Conservation (phyloP, 1,284 basidiomycete species). For the Moniliophthora roreri region DNA sequence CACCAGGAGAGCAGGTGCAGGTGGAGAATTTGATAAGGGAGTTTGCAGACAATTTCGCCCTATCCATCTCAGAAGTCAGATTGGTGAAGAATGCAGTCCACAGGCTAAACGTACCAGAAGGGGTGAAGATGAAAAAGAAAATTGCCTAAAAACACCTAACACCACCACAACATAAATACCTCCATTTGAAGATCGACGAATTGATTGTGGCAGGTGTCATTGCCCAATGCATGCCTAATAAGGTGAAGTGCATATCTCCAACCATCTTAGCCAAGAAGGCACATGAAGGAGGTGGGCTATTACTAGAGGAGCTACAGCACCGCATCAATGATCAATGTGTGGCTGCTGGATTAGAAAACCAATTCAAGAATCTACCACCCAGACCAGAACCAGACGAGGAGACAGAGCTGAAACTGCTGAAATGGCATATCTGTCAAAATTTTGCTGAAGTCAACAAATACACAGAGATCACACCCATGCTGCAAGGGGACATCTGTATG, state of each 20-base stretch:
- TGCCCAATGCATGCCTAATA: constrained; percentile 14
- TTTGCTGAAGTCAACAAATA: constrained; percentile 33
- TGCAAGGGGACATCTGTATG: constrained; percentile 31
- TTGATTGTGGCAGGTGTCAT: constrained; percentile 9
- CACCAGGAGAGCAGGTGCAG: background rate
- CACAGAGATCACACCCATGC: constrained; percentile 33
- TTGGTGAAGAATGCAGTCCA: constrained; percentile 10
- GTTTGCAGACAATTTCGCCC: constrained; percentile 16
- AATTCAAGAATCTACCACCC: constrained; percentile 13
- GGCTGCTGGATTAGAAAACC: constrained; percentile 10
- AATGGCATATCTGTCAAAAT: constrained; percentile 35
- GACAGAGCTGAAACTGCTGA: background rate
- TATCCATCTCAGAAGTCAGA: constrained; percentile 13
- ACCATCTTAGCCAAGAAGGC: constrained; percentile 20
- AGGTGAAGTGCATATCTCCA: constrained; percentile 20
- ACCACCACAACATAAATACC: background rate
- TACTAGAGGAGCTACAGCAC: constrained; percentile 19
- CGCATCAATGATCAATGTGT: constrained; percentile 20
- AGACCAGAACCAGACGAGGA: background rate
- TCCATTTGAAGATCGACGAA: constrained; percentile 27
- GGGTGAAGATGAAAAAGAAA: background rate
- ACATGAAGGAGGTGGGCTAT: constrained; percentile 16
- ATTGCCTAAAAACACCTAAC: background rate
- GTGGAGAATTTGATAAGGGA: constrained; percentile 2
- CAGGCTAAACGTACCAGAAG: constrained; percentile 10